phyloP scores from a whole-genome alignment of 73 alveolate genomes.

The Symbiodinium pilosum region DNA sequence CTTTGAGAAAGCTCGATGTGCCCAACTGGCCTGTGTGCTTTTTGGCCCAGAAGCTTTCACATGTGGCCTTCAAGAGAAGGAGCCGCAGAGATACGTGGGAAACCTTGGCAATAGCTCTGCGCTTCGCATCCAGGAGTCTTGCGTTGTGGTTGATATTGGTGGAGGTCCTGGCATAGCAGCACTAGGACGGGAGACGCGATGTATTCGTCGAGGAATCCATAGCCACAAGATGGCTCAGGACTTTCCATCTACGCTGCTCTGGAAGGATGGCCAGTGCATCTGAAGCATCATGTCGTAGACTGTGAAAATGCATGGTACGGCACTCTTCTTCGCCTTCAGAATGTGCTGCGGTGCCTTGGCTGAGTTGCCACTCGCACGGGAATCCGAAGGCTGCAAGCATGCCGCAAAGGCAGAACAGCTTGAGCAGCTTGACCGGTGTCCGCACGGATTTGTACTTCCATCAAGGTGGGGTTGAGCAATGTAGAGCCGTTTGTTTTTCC shows the following conservation, averaged over 20 bases:
- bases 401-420: no score
- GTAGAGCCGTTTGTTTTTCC: background rate
- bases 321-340: background rate
- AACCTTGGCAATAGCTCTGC: background rate
- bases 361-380: background rate
- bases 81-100: background rate
- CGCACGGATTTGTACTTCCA: background rate
- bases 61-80: background rate
- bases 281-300: background rate
- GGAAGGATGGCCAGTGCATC: conserved; percentile 6
- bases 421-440: no score
- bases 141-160: background rate
- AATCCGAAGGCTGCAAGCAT: background rate
- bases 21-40: background rate
- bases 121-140: background rate
- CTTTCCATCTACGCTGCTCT: background rate
- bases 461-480: background rate
- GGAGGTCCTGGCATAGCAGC: conserved; percentile 16
- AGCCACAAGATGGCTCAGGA: background rate
- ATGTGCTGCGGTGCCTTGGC: background rate
- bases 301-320: background rate
- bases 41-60: background rate
- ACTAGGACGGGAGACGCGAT: background rate
- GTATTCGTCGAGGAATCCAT: background rate
- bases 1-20: background rate